These are phyloP conservation scores for Phytophthora sansomeana DNA, from an alignment of 352 stramenopile genomes.

Conservation along the genomic window DNA sequence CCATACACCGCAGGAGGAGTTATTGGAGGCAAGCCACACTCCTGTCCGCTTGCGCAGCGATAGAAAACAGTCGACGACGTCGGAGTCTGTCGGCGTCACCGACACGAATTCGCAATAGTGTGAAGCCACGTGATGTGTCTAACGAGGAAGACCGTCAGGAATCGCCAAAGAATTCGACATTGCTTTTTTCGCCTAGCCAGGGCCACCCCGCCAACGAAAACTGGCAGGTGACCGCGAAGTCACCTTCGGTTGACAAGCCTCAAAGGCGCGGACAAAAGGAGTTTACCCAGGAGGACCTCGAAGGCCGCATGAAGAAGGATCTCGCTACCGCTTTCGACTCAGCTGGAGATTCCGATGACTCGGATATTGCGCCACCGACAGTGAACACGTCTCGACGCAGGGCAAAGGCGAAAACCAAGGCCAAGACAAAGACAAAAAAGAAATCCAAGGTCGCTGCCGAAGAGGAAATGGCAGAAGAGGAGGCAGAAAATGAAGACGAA, in stretches of 20 bases:
- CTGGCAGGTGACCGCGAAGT: slow-evolving; percentile 73
- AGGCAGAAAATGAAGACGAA: slow-evolving; percentile 38
- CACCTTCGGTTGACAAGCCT: slow-evolving; percentile 48
- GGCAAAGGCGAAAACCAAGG: slow-evolving; percentile 30
- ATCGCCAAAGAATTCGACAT: slow-evolving; percentile 27
- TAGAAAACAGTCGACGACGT: slow-evolving; percentile 46
- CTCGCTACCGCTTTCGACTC: slow-evolving; percentile 54
- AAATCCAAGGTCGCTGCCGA: slow-evolving; percentile 11
- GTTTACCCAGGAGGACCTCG: slow-evolving; percentile 66
- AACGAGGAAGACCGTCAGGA: slow-evolving; percentile 45
- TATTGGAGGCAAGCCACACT: slow-evolving; percentile 50
- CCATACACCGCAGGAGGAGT: slow-evolving; percentile 41
- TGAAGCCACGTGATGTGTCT: slow-evolving; percentile 44
- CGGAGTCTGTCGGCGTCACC: slow-evolving; percentile 58
- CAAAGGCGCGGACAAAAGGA: slow-evolving; percentile 25
- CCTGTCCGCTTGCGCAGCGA: slow-evolving; percentile 47
- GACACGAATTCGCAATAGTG: slow-evolving; percentile 42
- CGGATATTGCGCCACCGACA: slow-evolving; percentile 23
- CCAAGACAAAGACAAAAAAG: slow-evolving; percentile 34
- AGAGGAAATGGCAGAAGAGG: slow-evolving; percentile 16
- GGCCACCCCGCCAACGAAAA: slow-evolving; percentile 28
- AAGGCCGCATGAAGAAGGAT: slow-evolving; percentile 72
- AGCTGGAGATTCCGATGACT: slow-evolving; percentile 34
- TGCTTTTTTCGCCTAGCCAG: slow-evolving; percentile 70
- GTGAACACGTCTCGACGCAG: slow-evolving; percentile 32